Evolutionary conservation across 108 stramenopile genomes (phyloP), one percentile per base, ranked within the genome.

Genomic region (Skeletonema grethae): DNA sequence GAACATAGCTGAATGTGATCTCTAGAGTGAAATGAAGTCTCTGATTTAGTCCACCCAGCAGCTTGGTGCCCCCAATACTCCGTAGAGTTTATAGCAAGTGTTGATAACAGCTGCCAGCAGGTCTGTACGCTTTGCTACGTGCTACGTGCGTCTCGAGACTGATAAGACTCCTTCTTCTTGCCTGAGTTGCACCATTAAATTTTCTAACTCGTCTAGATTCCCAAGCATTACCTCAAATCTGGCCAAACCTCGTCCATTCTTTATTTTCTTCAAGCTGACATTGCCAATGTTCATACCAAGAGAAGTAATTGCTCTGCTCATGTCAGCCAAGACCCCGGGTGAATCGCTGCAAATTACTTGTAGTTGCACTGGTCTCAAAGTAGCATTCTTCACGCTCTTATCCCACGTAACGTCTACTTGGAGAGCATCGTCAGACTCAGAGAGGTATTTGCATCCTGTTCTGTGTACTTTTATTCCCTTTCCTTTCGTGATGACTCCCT

Each of bases 231-330:
- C 76, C 61, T 77, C 69, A 30, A 77, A 65, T 18, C 63, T 46
- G 39, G 76, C 76, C 63, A 77, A 57, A 5, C 76, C 76, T 43
- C 70, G 41, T 57, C 70, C 70, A 59, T 77, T 64, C 12, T 70
- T 65, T n/a, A 71, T 12, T 20, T 71, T 70, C 39, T 56, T 77
- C 63, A 77, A 25, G 29, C 20, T 70, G 9, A 77, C 43, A 30
- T 63, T 77, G 3, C 76, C 63, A 61, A 77, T 77, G 35, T 70
- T 71, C 30, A 64, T 61, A 2, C 61, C 61, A n/a, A 36, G 38
- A 1, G 31, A 25, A 28, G 76, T 65, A 7, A 77, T 65, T 12
- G 76, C 61, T 65, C 63, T 61, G 20, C 70, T 64, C 55, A 77
- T 77, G 34, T 45, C 39, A 9, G 76, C 76, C 31, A 77, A 50